Evolutionary conservation across 768 basidiomycete genomes (phyloP), one percentile per base, ranked within the genome.

Genomic region (Tylopilus balloui): DNA sequence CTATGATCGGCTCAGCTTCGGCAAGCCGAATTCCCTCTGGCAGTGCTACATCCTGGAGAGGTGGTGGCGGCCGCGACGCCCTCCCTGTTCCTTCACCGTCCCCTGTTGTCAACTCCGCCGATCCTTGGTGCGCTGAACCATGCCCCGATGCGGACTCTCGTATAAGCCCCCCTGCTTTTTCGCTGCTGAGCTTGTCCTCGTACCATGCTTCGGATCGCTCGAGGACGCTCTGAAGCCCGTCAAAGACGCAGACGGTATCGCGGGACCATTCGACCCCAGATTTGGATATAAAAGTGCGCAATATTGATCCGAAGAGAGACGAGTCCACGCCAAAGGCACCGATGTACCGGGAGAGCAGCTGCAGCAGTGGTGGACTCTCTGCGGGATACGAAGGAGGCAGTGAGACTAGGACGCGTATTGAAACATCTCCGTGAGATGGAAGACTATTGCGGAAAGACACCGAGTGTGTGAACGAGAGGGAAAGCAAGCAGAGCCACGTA

Each of bases 311-410:
- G 61, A 93, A 94, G 15, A 93, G 75, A 14, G 66, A 64, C 9
- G 86, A 71, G 56, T 89, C 83, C 1, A 86, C 84, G 17, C 85
- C 81, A 59, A 84, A 92, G 3, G 86, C 74, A 2, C 89, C 89
- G 40, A 94, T 69, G 67, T 93, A 94, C 20, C 81, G 81, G 3
- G 89, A 92, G 23, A 92, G 78, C 0, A 92, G 80, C 60, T 92
- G 92, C 1, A 93, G 73, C 58, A 91, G 88, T 1, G 92, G 91
- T 3, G 89, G 80, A 0, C 80, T 75, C 2, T 74, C 67, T 1
- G 75, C 63, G 0, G 92, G 92, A 62, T 94, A 94, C 24, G 62
- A 67, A 25, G 62, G 61, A 7, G 80, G 77, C 3, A 85, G 66
- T 11, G 83, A 82, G 31, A 88, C 78, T 6, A 84, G 71, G 31